Evolutionary conservation across 1,139 yeast genomes (phyloP).

Genomic region (Pichia sp.): DNA sequence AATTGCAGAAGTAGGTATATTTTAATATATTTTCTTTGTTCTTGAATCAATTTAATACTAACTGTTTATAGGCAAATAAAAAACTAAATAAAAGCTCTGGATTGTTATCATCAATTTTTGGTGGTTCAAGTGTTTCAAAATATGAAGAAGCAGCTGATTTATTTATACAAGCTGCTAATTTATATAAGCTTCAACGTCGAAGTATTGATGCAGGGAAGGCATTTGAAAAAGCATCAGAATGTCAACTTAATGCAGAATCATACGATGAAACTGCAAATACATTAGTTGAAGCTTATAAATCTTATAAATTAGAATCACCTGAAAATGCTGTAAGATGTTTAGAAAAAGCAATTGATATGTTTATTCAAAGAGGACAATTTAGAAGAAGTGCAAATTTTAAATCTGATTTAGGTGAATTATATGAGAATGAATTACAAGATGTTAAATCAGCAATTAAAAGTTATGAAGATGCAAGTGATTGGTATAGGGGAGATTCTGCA

Average conservation of each 20-base stretch:
- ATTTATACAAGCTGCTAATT: slow-evolving; percentile 86
- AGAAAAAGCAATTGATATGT: slow-evolving; percentile 70
- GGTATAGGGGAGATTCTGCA: slow-evolving; percentile 92
- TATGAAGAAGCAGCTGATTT: slow-evolving; percentile 90
- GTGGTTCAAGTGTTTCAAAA: slow-evolving; percentile 59
- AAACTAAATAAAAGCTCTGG: slow-evolving; percentile 70
- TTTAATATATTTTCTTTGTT: not conserved
- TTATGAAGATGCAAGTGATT: slow-evolving; percentile 93
- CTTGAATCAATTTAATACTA: slow-evolving; percentile 7
- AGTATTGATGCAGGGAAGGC: slow-evolving; percentile 70
- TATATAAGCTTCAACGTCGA: slow-evolving; percentile 67
- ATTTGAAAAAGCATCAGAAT: slow-evolving; percentile 78
- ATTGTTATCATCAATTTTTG: slow-evolving; percentile 57
- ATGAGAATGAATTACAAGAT: slow-evolving; percentile 69
- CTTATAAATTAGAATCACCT: slow-evolving; percentile 69
- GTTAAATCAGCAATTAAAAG: slow-evolving; percentile 62
- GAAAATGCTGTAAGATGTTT: slow-evolving; percentile 74
- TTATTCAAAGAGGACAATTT: slow-evolving; percentile 88
- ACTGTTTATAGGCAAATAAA: slow-evolving; percentile 50
- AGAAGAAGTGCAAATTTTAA: slow-evolving; percentile 94
- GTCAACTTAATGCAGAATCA: slow-evolving; percentile 67
- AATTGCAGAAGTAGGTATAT: slow-evolving; percentile 27
- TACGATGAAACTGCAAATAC: slow-evolving; percentile 92
- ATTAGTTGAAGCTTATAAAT: slow-evolving; percentile 84
- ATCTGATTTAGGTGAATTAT: slow-evolving; percentile 81